A percentile compares a stretch with the other conserved stretches of the same genome.
Evolutionary conservation across 2,329 filamentous ascomycete species (phyloP).

Genomic region (Ophiocordyceps polyrhachis-furcata): DNA sequence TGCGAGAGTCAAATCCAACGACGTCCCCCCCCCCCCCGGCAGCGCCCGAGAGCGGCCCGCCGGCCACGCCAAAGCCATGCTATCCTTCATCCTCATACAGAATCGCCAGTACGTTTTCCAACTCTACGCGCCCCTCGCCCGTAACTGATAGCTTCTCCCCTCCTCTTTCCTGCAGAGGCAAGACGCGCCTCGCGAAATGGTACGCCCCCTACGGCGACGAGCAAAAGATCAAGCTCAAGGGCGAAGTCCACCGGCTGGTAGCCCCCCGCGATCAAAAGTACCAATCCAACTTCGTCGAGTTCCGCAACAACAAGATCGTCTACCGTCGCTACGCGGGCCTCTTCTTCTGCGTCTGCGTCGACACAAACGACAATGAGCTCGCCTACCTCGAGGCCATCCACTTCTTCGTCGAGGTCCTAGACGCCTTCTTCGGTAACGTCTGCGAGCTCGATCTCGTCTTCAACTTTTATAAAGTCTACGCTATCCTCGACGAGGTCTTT

Average conservation of each 20-base stretch:
- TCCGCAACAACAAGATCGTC: conserved; percentile 86
- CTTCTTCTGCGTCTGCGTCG: conserved; percentile 98
- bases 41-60: neutral
- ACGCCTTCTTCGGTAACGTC: conserved; percentile 97
- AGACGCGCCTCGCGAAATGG: conserved; percentile 97
- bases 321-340: conserved; percentile 94
- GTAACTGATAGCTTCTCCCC: neutral
- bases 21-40: neutral
- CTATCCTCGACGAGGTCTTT: conserved; percentile 96
- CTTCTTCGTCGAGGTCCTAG: conserved; percentile 97
- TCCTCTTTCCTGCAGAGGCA: conserved; percentile 48
- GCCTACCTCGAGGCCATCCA: conserved; percentile 95
- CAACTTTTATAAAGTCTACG: conserved; percentile 81
- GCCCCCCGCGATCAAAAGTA: conserved; percentile 97
- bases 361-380: conserved; percentile 96
- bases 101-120: conserved; percentile 55
- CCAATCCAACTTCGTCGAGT: conserved; percentile 98
- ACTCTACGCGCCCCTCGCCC: too few relatives aligned
- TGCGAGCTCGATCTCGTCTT: conserved; percentile 89
- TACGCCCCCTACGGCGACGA: conserved; percentile 97
- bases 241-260: conserved; percentile 95
- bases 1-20: neutral
- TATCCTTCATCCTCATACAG: conserved; percentile 80
- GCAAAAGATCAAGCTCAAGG: conserved; percentile 97
- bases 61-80: conserved; percentile 21